phyloP scores from a whole-genome alignment of 139 green algal species.

The Dunaliella primolecta region DNA sequence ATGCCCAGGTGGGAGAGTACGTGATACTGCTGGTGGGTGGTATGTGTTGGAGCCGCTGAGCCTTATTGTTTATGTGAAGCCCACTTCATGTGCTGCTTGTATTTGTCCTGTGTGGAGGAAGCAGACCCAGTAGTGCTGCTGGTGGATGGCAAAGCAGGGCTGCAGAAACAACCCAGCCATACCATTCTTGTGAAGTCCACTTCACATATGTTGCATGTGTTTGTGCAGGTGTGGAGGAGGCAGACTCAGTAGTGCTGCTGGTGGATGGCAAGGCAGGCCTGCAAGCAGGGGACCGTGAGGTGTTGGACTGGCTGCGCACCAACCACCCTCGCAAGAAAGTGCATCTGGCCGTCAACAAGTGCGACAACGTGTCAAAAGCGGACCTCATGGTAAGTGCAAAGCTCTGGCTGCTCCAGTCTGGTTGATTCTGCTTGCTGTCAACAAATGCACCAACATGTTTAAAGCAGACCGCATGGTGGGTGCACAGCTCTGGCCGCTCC shows the following conservation, averaged over 20 bases:
- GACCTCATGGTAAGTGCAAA: slow-evolving; percentile 50
- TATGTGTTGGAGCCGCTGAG: background rate
- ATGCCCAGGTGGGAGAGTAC: too few species aligned
- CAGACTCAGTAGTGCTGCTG: slow-evolving; percentile 81
- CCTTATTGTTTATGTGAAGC: background rate
- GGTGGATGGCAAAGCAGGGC: slow-evolving; percentile 84
- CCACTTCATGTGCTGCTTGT: background rate
- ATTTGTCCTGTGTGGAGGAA: slow-evolving; percentile 66
- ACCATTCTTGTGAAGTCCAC: background rate
- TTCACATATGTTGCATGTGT: background rate
- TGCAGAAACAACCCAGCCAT: slow-evolving; percentile 42
- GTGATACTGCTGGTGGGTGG: background rate
- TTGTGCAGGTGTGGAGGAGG: slow-evolving; percentile 77
- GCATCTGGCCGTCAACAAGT: slow-evolving; percentile 97
- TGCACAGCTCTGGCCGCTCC: too few species aligned
- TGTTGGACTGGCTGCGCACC: slow-evolving; percentile 84
- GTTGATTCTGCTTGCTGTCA: too few species aligned
- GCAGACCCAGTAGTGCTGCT: slow-evolving; percentile 83
- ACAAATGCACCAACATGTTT: too few species aligned
- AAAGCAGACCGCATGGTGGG: too few species aligned
- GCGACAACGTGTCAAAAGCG: slow-evolving; percentile 77
- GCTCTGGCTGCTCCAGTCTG: too few species aligned
- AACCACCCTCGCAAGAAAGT: slow-evolving; percentile 75
- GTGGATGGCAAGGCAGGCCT: slow-evolving; percentile 86
- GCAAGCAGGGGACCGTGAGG: slow-evolving; percentile 79